Evolutionary conservation across 768 basidiomycete genomes (phyloP).

Genomic region (Panaeolus papilionaceus): DNA sequence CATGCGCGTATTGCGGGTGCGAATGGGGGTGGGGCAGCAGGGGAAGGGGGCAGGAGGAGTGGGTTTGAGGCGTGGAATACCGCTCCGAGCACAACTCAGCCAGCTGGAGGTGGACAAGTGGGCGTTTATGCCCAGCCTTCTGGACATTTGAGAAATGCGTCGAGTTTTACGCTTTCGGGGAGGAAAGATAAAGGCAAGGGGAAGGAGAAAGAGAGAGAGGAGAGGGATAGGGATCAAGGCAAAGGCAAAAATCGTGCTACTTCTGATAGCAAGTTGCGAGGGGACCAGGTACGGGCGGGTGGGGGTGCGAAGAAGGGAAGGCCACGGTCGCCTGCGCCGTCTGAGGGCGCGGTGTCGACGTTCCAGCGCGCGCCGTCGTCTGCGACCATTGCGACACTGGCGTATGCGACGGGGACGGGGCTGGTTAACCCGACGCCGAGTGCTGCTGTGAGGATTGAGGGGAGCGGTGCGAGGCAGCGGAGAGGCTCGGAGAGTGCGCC

Average conservation of each 20-base stretch:
- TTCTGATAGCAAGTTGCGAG: background rate
- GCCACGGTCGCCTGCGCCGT: background rate
- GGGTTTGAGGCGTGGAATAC: slow-evolving; percentile 4
- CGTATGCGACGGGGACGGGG: slow-evolving; percentile 1
- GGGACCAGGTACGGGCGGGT: background rate
- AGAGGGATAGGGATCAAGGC: background rate
- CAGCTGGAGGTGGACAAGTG: background rate
- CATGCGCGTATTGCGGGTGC: background rate
- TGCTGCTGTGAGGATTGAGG: background rate
- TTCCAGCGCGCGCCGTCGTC: slow-evolving; percentile 4
- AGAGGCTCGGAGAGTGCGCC: slow-evolving; percentile 4
- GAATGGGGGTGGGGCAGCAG: background rate
- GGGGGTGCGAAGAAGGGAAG: background rate
- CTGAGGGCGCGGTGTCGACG: background rate
- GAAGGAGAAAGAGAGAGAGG: slow-evolving; percentile 30
- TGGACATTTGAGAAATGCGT: slow-evolving; percentile 4
- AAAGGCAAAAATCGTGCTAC: slow-evolving; percentile 2
- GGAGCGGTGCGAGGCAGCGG: background rate
- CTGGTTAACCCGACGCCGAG: background rate
- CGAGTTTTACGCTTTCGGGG: slow-evolving; percentile 10
- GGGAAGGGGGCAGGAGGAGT: background rate
- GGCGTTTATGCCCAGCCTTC: background rate
- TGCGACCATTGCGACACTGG: background rate
- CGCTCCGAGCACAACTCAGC: background rate
- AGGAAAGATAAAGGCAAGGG: slow-evolving; percentile 31